Conservation (phyloP, 495 filamentous ascomycete genomes). For the Hyphodiscus hymeniophilus region DNA sequence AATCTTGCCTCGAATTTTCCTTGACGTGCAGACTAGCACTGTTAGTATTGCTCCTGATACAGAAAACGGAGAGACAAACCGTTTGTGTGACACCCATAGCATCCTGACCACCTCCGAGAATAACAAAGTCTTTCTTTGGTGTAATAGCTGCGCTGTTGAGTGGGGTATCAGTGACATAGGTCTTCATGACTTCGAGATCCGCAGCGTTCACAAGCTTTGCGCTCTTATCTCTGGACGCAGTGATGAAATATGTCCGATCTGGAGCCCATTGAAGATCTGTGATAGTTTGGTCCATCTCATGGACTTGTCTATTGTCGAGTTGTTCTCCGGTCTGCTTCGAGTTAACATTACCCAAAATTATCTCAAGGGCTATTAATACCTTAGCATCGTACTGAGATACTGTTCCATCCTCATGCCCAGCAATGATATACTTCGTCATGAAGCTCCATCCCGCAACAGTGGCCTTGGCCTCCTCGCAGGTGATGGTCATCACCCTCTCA, state of each 20-base stretch:
- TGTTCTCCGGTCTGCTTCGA: conserved; percentile 63
- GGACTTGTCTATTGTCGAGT: conserved; percentile 66
- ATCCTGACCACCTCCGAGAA: conserved; percentile 94
- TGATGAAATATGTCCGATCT: conserved; percentile 96
- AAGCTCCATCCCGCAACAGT: conserved; percentile 97
- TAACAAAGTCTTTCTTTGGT: conserved; percentile 90
- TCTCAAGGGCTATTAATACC: conserved; percentile 34
- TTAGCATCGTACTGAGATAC: conserved; percentile 94
- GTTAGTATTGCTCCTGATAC: too few species aligned
- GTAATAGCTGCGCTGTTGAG: conserved; percentile 92
- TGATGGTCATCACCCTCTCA: conserved; percentile 75
- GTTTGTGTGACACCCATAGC: conserved; percentile 99
- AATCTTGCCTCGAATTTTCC: conserved; percentile 98
- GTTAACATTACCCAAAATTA: conserved; percentile 5
- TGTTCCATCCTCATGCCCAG: conserved; percentile 91
- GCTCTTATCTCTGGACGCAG: conserved; percentile 93
- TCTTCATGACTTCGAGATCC: conserved; percentile 87
- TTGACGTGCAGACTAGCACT: too few species aligned
- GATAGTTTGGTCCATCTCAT: conserved; percentile 76
- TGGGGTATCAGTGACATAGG: conserved; percentile 87
- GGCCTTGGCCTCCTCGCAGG: conserved; percentile 88
- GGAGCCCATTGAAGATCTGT: conserved; percentile 91
- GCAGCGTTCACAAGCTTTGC: conserved; percentile 80
- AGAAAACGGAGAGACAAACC: too few species aligned
- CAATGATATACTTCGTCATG: conserved; percentile 86